Evolutionary conservation across 2,329 filamentous ascomycete genomes (phyloP).

Genomic region (Penicillium sp.): DNA sequence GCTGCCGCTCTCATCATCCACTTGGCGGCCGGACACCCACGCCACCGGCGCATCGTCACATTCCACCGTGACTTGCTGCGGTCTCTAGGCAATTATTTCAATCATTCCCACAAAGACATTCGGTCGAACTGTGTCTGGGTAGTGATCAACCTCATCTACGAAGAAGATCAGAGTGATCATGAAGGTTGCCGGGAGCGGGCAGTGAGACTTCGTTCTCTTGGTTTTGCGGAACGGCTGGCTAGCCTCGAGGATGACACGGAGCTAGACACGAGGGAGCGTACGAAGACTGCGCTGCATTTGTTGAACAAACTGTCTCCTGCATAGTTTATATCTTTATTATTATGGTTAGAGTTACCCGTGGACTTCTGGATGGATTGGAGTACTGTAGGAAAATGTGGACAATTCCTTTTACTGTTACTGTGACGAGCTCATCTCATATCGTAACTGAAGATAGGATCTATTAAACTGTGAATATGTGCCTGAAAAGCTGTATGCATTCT

Average conservation of each 20-base stretch:
- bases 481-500: not conserved
- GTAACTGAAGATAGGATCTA: not conserved
- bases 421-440: not conserved
- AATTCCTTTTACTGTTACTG: no score
- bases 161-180: constrained; percentile 70
- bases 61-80: constrained; percentile 74
- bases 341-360: not conserved
- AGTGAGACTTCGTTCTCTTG: constrained; percentile 66
- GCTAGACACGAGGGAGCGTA: constrained; percentile 78
- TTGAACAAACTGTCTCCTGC: constrained; percentile 47
- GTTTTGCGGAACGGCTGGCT: constrained; percentile 67
- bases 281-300: constrained; percentile 75
- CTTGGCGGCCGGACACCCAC: constrained; percentile 76
- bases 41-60: constrained; percentile 75
- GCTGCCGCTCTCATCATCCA: constrained; percentile 84
- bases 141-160: constrained; percentile 80
- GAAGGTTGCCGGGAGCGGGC: constrained; percentile 66
- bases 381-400: not conserved
- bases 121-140: constrained; percentile 79
- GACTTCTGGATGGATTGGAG: not conserved
- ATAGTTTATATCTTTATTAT: not conserved
- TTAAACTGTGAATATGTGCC: not conserved
- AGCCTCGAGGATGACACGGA: constrained; percentile 68
- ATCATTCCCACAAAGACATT: constrained; percentile 70
- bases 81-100: constrained; percentile 70